Evolutionary conservation across 2,329 filamentous ascomycete genomes (phyloP).

Genomic region (Tolypocladium inflatum): DNA sequence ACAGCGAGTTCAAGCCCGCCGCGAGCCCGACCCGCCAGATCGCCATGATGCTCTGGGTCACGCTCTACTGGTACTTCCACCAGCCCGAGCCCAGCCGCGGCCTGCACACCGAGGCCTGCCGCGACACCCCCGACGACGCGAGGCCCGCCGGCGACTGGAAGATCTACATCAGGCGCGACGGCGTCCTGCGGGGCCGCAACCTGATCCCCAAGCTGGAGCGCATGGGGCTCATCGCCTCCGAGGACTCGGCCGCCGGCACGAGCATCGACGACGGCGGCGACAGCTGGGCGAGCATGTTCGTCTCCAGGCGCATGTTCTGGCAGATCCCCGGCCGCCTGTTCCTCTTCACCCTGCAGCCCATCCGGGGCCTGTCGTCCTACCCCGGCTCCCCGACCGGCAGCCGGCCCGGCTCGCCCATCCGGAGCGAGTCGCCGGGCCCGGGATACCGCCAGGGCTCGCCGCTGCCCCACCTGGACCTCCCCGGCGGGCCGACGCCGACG

Average conservation of each 20-base stretch:
- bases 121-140: slow-evolving; percentile 56
- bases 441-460: not conserved
- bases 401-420: slow-evolving; percentile 41
- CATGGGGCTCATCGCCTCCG: slow-evolving; percentile 75
- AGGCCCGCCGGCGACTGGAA: slow-evolving; percentile 79
- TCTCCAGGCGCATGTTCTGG: slow-evolving; percentile 77
- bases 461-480: slow-evolving; percentile 22
- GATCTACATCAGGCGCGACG: slow-evolving; percentile 74
- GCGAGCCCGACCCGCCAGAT: slow-evolving; percentile 79
- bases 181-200: slow-evolving; percentile 76
- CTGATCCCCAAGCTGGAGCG: slow-evolving; percentile 84
- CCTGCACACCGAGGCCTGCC: slow-evolving; percentile 53
- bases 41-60: slow-evolving; percentile 94
- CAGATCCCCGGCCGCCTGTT: slow-evolving; percentile 82
- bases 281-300: slow-evolving; percentile 74
- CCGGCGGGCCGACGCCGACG: slow-evolving; percentile 27
- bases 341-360: slow-evolving; percentile 71
- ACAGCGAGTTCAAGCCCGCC: slow-evolving; percentile 67
- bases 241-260: slow-evolving; percentile 66
- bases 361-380: slow-evolving; percentile 23
- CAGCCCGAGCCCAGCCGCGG: slow-evolving; percentile 62
- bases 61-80: slow-evolving; percentile 96
- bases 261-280: slow-evolving; percentile 51
- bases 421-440: slow-evolving; percentile 15
- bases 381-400: slow-evolving; percentile 44